These are phyloP conservation scores for Daldinia sp. DNA, from an alignment of 2,329 filamentous ascomycete species.

Conservation along the genomic window DNA sequence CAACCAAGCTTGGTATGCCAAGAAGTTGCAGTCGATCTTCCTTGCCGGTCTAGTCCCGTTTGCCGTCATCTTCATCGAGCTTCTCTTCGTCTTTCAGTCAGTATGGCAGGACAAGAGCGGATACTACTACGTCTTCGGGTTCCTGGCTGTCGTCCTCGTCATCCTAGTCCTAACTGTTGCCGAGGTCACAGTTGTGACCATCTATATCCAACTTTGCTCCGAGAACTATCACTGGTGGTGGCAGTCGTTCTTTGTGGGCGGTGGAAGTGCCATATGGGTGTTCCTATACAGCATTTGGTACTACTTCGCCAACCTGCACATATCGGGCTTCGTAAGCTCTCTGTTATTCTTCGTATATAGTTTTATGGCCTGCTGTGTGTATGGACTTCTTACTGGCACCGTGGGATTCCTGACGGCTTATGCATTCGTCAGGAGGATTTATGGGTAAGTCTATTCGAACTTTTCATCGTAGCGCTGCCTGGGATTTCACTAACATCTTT, in stretches of 20 bases:
- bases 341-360: conserved; percentile 89
- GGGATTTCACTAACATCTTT: conserved; percentile 31
- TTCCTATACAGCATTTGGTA: conserved; percentile 88
- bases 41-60: conserved; percentile 85
- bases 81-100: conserved; percentile 88
- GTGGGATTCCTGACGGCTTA: conserved; percentile 88
- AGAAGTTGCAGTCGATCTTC: conserved; percentile 71
- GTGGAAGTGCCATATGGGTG: conserved; percentile 82
- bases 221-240: conserved; percentile 96
- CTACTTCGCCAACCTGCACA: conserved; percentile 82
- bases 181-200: conserved; percentile 85
- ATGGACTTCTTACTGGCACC: conserved; percentile 84
- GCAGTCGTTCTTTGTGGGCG: conserved; percentile 85
- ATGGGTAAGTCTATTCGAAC: conserved; percentile 67
- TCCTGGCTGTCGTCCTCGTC: conserved; percentile 78
- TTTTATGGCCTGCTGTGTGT: conserved; percentile 83
- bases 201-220: conserved; percentile 84
- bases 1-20: conserved; percentile 79
- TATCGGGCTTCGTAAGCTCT: conserved; percentile 81
- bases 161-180: conserved; percentile 82
- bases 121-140: conserved; percentile 93
- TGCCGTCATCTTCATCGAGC: conserved; percentile 87
- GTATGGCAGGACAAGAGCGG: conserved; percentile 91
- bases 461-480: not conserved
- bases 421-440: conserved; percentile 85